phyloP scores from a whole-genome alignment of 208 protist species.

The Herpetomonas muscarum region DNA sequence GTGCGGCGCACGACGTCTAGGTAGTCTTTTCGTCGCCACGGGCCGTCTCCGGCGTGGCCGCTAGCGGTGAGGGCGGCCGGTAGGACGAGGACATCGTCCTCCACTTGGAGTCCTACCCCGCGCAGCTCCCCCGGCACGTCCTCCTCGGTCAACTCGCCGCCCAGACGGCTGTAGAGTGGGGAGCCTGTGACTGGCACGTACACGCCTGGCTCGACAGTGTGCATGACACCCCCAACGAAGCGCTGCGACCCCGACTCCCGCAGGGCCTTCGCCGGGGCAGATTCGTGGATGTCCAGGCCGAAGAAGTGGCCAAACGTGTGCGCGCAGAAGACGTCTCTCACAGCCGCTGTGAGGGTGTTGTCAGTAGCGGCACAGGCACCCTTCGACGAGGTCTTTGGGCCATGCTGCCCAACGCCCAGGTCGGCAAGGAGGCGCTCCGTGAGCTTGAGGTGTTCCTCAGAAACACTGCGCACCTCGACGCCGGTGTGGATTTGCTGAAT shows the following conservation, averaged over 20 bases:
- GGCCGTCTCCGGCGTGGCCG: background rate
- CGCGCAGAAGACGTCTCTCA: slow-evolving; percentile 50
- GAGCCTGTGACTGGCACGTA: slow-evolving; percentile 27
- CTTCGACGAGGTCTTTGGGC: no score
- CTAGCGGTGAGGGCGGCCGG: slow-evolving; percentile 8
- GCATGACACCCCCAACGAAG: slow-evolving; percentile 44
- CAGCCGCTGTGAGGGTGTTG: no score
- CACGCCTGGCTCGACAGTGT: slow-evolving; percentile 63
- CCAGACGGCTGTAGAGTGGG: background rate
- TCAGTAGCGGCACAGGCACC: no score
- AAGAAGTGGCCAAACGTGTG: slow-evolving; percentile 56
- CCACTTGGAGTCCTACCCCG: slow-evolving; percentile 45
- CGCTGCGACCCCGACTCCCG: slow-evolving; percentile 1
- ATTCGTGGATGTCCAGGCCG: slow-evolving; percentile 57
- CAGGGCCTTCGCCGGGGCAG: background rate
- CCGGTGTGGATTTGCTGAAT: slow-evolving; percentile 23
- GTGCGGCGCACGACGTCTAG: slow-evolving; percentile 2
- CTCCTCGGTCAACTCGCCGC: background rate
- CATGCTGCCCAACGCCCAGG: slow-evolving; percentile 20
- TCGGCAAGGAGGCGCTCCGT: slow-evolving; percentile 22
- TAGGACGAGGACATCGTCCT: slow-evolving; percentile 57
- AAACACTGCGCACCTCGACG: slow-evolving; percentile 5
- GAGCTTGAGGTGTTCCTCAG: background rate
- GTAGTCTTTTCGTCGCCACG: slow-evolving; percentile 5
- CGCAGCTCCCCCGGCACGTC: slow-evolving; percentile 3